phyloP scores from a whole-genome alignment of 345 rosid genomes.

The Erysimum cheiranthoides region DNA sequence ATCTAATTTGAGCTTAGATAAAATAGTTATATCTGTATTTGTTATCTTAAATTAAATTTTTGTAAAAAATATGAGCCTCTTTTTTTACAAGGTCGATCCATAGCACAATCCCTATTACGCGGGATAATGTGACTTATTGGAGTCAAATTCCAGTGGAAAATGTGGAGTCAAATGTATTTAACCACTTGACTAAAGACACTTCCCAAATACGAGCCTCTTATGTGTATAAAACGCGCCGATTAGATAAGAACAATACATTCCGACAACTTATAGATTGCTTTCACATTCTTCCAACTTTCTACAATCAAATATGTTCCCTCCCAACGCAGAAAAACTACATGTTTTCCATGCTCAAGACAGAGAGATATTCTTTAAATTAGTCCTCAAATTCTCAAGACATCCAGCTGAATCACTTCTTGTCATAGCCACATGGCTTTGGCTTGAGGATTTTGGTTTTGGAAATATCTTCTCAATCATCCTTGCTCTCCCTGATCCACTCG shows the following conservation, averaged over 20 bases:
- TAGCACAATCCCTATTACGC: no score
- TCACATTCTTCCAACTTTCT: not conserved
- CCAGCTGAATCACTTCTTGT: constrained; percentile 51
- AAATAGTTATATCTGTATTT: not conserved
- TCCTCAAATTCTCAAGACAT: constrained; percentile 35
- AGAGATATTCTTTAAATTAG: constrained; percentile 45
- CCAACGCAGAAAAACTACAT: constrained; percentile 26
- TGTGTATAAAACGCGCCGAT: not conserved
- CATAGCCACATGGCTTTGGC: constrained; percentile 58
- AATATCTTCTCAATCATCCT: constrained; percentile 34
- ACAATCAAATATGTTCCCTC: constrained; percentile 27
- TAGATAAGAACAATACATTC: not conserved
- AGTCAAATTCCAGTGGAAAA: no score
- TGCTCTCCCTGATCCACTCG: constrained; percentile 10
- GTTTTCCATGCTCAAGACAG: constrained; percentile 46
- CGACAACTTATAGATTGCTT: not conserved
- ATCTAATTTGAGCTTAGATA: not conserved
- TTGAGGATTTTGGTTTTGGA: constrained; percentile 47
- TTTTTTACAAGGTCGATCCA: no score
- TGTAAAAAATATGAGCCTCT: no score
- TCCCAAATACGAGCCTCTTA: not conserved
- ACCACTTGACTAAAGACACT: no score
- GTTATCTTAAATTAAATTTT: no score
- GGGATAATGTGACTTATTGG: no score
- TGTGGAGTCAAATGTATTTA: no score